These are phyloP conservation scores for Phytophthora pluvialis DNA, from an alignment of 352 stramenopile genomes.

Conservation along the genomic window DNA sequence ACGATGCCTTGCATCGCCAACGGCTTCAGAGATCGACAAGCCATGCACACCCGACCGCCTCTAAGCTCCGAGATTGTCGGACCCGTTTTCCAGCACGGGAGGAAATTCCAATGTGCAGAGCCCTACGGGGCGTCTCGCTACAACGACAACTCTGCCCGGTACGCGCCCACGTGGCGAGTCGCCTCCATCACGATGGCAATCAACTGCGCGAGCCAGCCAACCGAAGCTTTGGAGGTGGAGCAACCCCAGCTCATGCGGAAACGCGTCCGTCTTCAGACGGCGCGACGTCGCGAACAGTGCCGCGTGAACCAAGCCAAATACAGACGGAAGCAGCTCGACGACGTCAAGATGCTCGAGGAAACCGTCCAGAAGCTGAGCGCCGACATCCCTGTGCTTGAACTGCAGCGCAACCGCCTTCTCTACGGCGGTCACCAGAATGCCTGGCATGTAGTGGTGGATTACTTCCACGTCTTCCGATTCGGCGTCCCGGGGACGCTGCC, in stretches of 20 bases:
- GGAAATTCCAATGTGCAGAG: too few relatives aligned
- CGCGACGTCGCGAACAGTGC: neutral
- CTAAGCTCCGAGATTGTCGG: too few relatives aligned
- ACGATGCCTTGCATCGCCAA: too few relatives aligned
- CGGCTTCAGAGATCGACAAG: too few relatives aligned
- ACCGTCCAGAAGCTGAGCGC: neutral
- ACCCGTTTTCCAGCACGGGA: too few relatives aligned
- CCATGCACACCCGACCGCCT: too few relatives aligned
- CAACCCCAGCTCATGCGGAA: neutral
- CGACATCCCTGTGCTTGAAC: neutral
- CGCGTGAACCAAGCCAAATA: neutral
- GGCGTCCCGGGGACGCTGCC: neutral
- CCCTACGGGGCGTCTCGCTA: too few relatives aligned
- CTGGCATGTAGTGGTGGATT: neutral
- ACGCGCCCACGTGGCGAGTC: too few relatives aligned
- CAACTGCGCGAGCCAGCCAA: too few relatives aligned
- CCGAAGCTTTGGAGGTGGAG: too few relatives aligned
- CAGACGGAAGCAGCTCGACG: neutral
- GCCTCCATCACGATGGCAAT: too few relatives aligned
- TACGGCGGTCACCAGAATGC: neutral
- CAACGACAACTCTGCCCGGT: too few relatives aligned
- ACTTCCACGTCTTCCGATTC: slow-evolving; percentile 1
- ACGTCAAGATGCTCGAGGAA: neutral
- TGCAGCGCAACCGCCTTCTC: neutral
- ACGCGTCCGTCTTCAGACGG: neutral